Evolutionary conservation across 148 eudicot genomes (phyloP), one percentile per base, ranked within the genome.

Genomic region (Hydrangea macrophylla): DNA sequence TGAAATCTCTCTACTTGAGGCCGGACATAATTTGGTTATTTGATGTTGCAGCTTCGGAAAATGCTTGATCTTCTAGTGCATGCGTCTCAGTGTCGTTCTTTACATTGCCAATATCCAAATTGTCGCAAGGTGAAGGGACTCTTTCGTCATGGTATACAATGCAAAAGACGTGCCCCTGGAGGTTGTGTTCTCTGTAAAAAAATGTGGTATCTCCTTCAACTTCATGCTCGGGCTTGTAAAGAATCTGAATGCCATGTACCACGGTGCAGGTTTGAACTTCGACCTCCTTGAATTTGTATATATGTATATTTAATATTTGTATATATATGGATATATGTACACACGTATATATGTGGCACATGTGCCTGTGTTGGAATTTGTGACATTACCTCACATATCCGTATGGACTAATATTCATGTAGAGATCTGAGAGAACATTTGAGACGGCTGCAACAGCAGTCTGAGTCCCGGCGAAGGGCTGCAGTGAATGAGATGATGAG

Each of bases 401-500:
- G 10, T 37, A 42, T 74, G 45, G 8, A 13, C 27, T 31, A 44
- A 50, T 26, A 55, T 66, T 31, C 48, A 40, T 75, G 45, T 90
- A 88, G 96, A 62, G 94, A 90, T 75, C 76, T 88, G 79, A 94
- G 77, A 76, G 89, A 86, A 58, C 96, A 91, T 69, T 50, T 86
- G 60, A 88, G 83, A 65, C 82, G 93, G 80, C 67, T 81, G 72
- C 96, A 94, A 56, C 96, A 85, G 72, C 97, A 88, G 74, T 79
- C 92, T 42, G 99, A 90, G 62, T 88, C 97, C 22, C 84, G 97
- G 31, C 71, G 99, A 69, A 86, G 97, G 70, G 97, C 91, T 55
- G 99, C 99, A 72, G 97, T 90, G 58, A 89, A 69, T 84, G 99
- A 90, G 79, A 94, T 90, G 97, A 94, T 94, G 93, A 90, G 97